Base-by-base conservation (phyloP, 2,329 filamentous ascomycete species). In the Rhynchosporium agropyri region DNA sequence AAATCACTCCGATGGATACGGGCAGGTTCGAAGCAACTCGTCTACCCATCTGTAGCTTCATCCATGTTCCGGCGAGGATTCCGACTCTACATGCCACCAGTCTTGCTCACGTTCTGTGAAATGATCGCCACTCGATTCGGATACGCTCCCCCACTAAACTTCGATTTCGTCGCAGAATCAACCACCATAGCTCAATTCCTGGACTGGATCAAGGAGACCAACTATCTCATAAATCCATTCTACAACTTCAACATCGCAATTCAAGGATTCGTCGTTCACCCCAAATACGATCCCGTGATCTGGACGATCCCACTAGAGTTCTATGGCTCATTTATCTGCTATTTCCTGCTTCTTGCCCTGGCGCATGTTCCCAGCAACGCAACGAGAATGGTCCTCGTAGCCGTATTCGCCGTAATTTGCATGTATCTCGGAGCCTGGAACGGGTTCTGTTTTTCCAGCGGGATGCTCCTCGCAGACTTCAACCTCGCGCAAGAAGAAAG, bases 301-400 rank as follows among this genome's bases (percentile, higher is more conserved):
- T 82, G 79, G 80, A 81, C 80, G 1, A 80, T 82, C 20, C 78
- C 80, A 0, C 76, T 80, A 61, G 79, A 82, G 61, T 78, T 80
- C 58, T 77, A 74, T 31, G 76, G 79, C 68, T 81, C 79, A 8
- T 76, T 81, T 9, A 60, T 67, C 15, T 66, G 65, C 45, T 71
- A 71, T 42, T 50, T 60, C 13, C 36, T 70, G 3, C 54, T 71
- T 10, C 49, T 71, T 9, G 13, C 67, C 8, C 45, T 70, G 4
- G 57, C 53, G 4, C 51, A 61, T 10, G 42, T 69, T 10, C 64
- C 60, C 33, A 64, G n/a, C 53, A 65, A 65, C 42, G 29, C 31
- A 0, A 15, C 60, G 5, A 64, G 70, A 20, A 70, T 71, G 65
- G 31, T 31, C 0, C 36, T 69, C 7, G 53, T 70, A 6, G 64